Conservation (phyloP, 73 alveolate genomes). For the Tetrahymena thermophila region DNA sequence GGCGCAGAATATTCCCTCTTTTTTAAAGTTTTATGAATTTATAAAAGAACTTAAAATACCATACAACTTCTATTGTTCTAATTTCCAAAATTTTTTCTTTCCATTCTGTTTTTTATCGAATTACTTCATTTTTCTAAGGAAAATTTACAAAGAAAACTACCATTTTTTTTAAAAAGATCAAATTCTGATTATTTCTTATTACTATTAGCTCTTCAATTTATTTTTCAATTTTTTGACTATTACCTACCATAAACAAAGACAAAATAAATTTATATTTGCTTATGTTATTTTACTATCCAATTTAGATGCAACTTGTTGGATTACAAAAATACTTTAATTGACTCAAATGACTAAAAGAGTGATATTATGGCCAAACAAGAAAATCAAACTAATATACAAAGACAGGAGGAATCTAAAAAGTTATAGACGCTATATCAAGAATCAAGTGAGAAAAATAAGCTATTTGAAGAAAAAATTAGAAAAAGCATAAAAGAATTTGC, state of each 20-base stretch:
- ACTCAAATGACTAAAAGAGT: background rate
- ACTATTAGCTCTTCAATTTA: background rate
- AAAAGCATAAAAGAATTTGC: slow-evolving; percentile 13
- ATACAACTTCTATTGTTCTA: background rate
- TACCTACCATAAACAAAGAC: background rate
- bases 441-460: slow-evolving; percentile 22
- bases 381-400: background rate
- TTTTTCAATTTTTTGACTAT: background rate
- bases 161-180: background rate
- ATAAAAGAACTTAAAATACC: background rate
- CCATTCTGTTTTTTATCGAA: background rate
- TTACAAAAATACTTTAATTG: background rate
- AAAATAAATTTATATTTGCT: background rate
- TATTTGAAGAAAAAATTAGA: slow-evolving; percentile 6
- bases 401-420: slow-evolving; percentile 19
- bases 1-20: background rate
- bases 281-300: background rate
- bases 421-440: slow-evolving; percentile 33
- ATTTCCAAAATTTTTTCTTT: background rate
- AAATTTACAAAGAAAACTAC: background rate
- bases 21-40: too few relatives aligned
- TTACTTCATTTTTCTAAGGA: background rate
- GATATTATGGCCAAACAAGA: background rate
- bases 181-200: background rate
- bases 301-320: background rate